Base-by-base conservation (phyloP, 164 flowering plant species). In the Magnolia officinalis region DNA sequence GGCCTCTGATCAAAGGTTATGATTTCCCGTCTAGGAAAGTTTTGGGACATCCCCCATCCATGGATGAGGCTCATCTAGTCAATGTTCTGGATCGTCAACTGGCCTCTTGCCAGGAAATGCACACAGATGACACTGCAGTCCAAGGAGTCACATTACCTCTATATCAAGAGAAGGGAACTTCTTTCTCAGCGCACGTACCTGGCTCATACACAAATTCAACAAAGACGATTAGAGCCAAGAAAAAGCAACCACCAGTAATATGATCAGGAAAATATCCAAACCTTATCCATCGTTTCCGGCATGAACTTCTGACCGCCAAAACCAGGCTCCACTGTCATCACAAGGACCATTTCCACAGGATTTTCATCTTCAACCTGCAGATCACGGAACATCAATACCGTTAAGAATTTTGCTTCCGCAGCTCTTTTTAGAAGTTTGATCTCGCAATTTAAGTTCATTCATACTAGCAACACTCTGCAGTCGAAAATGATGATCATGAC, bases 311-410 rank as follows among this genome's bases (percentile, higher is more conserved):
- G 98, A 63, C 99, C 99, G 81, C 98, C 98, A 86, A 96, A 94
- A 75, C 99, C 99, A 81, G 99, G 98, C 87, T 93, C 98, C 18
- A 96, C 98, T 71, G 99, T 96, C 99, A 96, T 94, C 20, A 96
- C 96, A 82, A 96, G 96, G 75, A 93, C 99, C 96, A 96, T 77
- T 83, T 94, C 98, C 78, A 96, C 98, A 63, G 96, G 95, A 80
- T 87, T 82, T 83, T 90, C 89, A 80, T 80, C 84, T 70, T 96
- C 97, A 75, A 92, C 83, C 99, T 96, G 81, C 37, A 67, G 13
- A 55, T 3, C 45, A 9, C 11, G 70, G 45, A 37, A 37, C 0
- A 37, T 37, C 45, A 37, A 37, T 37, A 37, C 45, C 45, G 45
- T 4, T 37, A 37, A 5, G 45, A 37, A 5, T 37, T 37, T 37